Evolutionary conservation across 1,139 yeast species (phyloP).

Genomic region (Magnusiomyces fungicola): DNA sequence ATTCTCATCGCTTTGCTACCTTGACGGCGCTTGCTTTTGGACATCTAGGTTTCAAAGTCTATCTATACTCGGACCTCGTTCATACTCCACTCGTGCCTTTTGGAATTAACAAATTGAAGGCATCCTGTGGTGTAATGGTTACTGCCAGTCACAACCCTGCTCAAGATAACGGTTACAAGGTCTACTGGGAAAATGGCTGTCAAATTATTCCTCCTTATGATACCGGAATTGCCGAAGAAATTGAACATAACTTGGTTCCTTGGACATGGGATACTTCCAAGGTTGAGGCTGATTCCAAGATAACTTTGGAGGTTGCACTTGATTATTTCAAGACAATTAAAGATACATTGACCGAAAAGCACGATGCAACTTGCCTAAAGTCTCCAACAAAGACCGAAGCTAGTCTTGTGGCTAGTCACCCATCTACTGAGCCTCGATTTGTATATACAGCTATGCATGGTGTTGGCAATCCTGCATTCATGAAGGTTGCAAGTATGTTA

Average conservation of each 20-base stretch:
- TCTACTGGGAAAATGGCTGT: conserved; percentile 88
- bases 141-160: conserved; percentile 98
- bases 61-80: conserved; percentile 51
- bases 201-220: conserved; percentile 95
- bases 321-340: conserved; percentile 21
- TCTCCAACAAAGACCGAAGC: conserved; percentile 2
- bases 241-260: conserved; percentile 55
- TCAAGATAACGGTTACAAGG: conserved; percentile 89
- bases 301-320: conserved; percentile 16
- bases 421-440: conserved; percentile 37
- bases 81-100: conserved; percentile 95
- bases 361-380: background rate
- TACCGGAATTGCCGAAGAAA: conserved; percentile 55
- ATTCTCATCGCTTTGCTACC: conserved; percentile 73
- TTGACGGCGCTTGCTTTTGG: conserved; percentile 71
- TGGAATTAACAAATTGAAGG: conserved; percentile 54
- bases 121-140: conserved; percentile 86
- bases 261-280: conserved; percentile 35
- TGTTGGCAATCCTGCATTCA: conserved; percentile 51
- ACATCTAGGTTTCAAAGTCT: conserved; percentile 60
- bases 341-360: conserved; percentile 7
- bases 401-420: background rate
- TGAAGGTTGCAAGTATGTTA: conserved; percentile 23
- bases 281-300: conserved; percentile 13
- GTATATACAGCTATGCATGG: conserved; percentile 97